Evolutionary conservation across 176 grass and related monocot species (phyloP), one percentile per base, ranked within the genome.

Genomic region (Alopecurus myosuroides): DNA sequence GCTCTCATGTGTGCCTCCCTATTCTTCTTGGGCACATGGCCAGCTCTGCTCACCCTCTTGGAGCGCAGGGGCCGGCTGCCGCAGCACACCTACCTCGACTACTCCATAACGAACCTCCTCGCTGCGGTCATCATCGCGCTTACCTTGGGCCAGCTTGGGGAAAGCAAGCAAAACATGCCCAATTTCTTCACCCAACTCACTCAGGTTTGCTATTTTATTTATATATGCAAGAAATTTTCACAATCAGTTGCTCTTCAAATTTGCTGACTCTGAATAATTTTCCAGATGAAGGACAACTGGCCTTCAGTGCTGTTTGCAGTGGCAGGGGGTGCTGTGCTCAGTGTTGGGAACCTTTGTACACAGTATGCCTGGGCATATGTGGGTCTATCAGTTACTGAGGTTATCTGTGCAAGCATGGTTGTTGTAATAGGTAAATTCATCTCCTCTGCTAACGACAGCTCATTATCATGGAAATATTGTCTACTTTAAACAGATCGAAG

Each of bases 21-120:
- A 7, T 2, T 92, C 9, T 92, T 94, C 87, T 31, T 94, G 62
- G 93, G 93, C 69, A 94, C 93, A 17, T 94, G 90, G 90, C 93
- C 93, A 0, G 93, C 93, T 3, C 53, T 92, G 36, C 87, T 94
- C 58, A 92, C 87, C 11, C 93, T 94, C 30, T 28, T 92, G 30
- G 93, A 94, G 62, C 90, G 82, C 8, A 86, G 93, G 1, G 93
- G 90, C 15, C 85, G 93, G 49, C 93, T 92, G 35, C 93, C 90
- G n/a, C 93, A 94, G 55, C 90, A 94, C 79, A 94, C 90, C 1
- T 94, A 94, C 78, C 87, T 94, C 10, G 93, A 94, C 77, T 94
- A 94, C 88, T 94, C 93, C 1, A 20, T 94, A 51, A 94, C 82
- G 4, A 94, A 94, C 74, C 85, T 90, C 53, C 79, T 94, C 20